These are phyloP conservation scores for Clarkia xantiana DNA, from an alignment of 345 rosid genomes.

Conservation along the genomic window DNA sequence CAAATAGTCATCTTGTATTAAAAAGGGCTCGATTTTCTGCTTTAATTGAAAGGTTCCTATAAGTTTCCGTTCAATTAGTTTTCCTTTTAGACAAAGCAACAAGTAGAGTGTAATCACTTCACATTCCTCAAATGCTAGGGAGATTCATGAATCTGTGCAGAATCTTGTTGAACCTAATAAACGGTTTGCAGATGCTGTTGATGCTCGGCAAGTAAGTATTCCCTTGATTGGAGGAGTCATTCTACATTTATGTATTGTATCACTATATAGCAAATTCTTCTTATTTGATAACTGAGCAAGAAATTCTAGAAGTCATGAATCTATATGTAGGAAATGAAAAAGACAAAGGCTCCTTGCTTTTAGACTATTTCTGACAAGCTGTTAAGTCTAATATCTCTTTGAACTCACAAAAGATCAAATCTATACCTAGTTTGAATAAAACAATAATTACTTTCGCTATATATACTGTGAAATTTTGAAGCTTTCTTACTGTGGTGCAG, in stretches of 20 bases:
- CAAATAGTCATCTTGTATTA: constrained; percentile 37
- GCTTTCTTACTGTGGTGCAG: constrained; percentile 14
- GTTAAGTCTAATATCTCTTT: too few relatives aligned
- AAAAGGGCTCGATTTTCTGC: constrained; percentile 92
- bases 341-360: too few relatives aligned
- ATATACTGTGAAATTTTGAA: too few relatives aligned
- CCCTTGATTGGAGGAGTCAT: constrained; percentile 2
- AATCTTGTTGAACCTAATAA: constrained; percentile 79
- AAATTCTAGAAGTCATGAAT: too few relatives aligned
- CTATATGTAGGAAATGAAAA: too few relatives aligned
- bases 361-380: too few relatives aligned
- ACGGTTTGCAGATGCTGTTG: constrained; percentile 86
- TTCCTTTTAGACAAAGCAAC: not conserved
- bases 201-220: constrained; percentile 85
- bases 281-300: too few relatives aligned
- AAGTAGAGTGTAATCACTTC: not conserved
- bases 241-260: too few relatives aligned
- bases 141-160: constrained; percentile 79
- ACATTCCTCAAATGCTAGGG: constrained; percentile 32
- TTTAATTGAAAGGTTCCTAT: constrained; percentile 63
- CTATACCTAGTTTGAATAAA: too few relatives aligned
- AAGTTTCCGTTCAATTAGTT: not conserved
- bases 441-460: too few relatives aligned
- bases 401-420: too few relatives aligned
- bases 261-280: too few relatives aligned